Percentiles rank a stretch among this genome's conserved stretches.
Conservation (phyloP, 2,329 filamentous ascomycete species). For the Cladosporium velox region DNA sequence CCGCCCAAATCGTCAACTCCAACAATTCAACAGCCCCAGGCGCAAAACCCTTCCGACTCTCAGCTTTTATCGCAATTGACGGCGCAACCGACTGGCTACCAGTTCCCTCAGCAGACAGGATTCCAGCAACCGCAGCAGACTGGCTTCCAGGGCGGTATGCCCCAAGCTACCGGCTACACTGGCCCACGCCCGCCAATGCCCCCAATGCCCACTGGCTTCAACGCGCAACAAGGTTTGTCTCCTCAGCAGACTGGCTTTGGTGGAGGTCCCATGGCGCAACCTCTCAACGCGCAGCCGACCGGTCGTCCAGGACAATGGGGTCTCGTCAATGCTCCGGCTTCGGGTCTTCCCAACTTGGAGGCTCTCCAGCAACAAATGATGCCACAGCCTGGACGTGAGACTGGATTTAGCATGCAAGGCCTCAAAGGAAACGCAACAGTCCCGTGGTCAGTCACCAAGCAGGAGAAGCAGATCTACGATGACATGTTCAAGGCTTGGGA, state of each 20-base stretch:
- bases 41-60: constrained; percentile 69
- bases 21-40: constrained; percentile 52
- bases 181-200: constrained; percentile 79
- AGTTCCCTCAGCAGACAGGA: constrained; percentile 56
- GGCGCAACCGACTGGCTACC: constrained; percentile 57
- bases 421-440: constrained; percentile 92
- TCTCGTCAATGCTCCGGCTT: constrained; percentile 90
- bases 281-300: constrained; percentile 89
- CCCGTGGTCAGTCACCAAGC: constrained; percentile 97
- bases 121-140: constrained; percentile 55
- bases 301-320: constrained; percentile 95
- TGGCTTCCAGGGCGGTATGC: constrained; percentile 59
- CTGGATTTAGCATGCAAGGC: constrained; percentile 81
- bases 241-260: constrained; percentile 66
- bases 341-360: constrained; percentile 90
- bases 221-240: constrained; percentile 57
- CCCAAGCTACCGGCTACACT: constrained; percentile 76
- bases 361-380: constrained; percentile 92
- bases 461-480: constrained; percentile 97
- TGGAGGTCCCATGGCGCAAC: constrained; percentile 56
- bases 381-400: constrained; percentile 90
- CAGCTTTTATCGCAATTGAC: constrained; percentile 61
- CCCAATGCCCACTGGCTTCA: constrained; percentile 77
- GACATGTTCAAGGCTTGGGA: constrained; percentile 96
- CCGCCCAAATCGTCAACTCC: constrained; percentile 45